Percentiles rank a stretch among this genome's conserved stretches.
These are phyloP conservation scores for Phytophthora multivora DNA, from an alignment of 352 stramenopile species.

Conservation along the genomic window DNA sequence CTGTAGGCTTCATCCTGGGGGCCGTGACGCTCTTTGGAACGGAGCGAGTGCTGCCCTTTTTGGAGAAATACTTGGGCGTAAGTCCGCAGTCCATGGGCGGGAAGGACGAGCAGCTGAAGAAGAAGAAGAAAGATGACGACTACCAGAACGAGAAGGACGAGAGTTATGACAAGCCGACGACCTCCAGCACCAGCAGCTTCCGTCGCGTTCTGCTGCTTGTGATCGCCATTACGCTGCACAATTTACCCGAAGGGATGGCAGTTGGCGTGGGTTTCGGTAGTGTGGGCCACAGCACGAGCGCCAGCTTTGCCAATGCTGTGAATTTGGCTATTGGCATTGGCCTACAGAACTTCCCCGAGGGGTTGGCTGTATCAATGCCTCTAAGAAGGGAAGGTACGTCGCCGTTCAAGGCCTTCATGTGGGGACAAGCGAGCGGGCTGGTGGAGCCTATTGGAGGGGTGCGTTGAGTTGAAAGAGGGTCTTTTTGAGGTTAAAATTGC, in stretches of 20 bases:
- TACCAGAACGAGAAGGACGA: conserved; percentile 26
- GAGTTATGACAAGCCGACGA: conserved; percentile 22
- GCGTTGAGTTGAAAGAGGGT: conserved; percentile 17
- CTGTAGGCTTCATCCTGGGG: conserved; percentile 84
- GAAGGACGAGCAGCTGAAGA: conserved; percentile 51
- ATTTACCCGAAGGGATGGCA: conserved; percentile 90
- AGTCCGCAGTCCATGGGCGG: conserved; percentile 54
- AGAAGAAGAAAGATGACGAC: conserved; percentile 45
- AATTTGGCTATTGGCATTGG: conserved; percentile 90
- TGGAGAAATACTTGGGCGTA: conserved; percentile 52
- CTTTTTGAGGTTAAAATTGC: background rate
- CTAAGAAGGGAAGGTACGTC: conserved; percentile 86
- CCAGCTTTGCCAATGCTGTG: conserved; percentile 81
- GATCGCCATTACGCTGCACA: conserved; percentile 91
- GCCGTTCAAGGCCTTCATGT: conserved; percentile 87
- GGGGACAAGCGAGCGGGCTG: conserved; percentile 89
- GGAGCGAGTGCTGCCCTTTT: conserved; percentile 62
- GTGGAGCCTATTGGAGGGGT: conserved; percentile 89
- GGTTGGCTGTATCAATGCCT: conserved; percentile 89
- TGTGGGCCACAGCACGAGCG: conserved; percentile 66
- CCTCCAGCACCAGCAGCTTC: conserved; percentile 50
- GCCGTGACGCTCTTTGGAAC: conserved; percentile 76
- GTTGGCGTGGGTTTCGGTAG: conserved; percentile 91
- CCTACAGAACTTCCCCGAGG: conserved; percentile 92
- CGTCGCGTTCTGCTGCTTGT: conserved; percentile 86